These are phyloP conservation scores for Avena atlantica DNA, from an alignment of 176 grass and related monocot species.

Conservation along the genomic window DNA sequence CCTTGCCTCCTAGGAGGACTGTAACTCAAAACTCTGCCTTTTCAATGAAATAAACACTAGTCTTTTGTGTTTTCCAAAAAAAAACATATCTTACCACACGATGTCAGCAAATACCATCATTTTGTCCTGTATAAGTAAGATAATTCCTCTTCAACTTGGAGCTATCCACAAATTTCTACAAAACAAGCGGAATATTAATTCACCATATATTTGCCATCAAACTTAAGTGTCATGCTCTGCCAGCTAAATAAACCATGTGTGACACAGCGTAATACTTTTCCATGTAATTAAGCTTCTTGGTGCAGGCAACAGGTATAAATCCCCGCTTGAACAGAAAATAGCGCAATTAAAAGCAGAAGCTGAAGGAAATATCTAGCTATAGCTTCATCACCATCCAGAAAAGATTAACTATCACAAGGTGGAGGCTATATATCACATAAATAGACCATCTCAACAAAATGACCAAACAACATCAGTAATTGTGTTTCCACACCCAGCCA, in stretches of 20 bases:
- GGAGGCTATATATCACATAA: neutral
- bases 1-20: too few relatives aligned
- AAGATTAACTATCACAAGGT: neutral
- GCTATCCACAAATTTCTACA: constrained; percentile 84
- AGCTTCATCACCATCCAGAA: neutral
- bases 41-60: too few relatives aligned
- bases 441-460: constrained; percentile 14
- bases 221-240: neutral
- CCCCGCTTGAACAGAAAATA: neutral
- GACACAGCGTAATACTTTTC: neutral
- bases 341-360: neutral
- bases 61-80: too few relatives aligned
- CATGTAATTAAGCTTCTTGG: neutral
- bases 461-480: neutral
- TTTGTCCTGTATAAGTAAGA: neutral
- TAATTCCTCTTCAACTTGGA: constrained; percentile 74
- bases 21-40: too few relatives aligned
- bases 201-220: neutral
- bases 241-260: neutral
- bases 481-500: neutral
- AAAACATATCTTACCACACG: constrained; percentile 72
- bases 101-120: constrained; percentile 42
- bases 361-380: neutral
- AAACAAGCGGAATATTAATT: constrained; percentile 28
- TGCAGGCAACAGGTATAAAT: neutral